Evolutionary conservation across 768 basidiomycete species (phyloP), one percentile per base, ranked within the genome.

Genomic region (Xerocomellus amylosporus): DNA sequence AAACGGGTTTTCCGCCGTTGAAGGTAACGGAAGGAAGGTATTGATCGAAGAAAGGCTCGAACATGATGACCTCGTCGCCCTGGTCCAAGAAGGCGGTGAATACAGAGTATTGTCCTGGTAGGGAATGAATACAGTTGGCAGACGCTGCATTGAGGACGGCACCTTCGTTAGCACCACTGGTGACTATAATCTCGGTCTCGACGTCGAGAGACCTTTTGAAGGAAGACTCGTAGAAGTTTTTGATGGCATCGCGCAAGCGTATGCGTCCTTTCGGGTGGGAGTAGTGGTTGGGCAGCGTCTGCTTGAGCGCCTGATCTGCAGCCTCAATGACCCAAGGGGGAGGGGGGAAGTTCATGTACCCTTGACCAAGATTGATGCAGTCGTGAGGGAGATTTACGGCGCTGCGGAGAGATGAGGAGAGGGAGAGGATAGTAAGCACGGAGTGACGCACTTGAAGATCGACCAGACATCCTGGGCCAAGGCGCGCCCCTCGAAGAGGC

Each of bases 91-190:
- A 98, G 0, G 97, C 97, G 12, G 86, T 83, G 63, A 96, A 90
- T 48, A 94, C 90, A 47, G 95, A 84, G 71, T 96, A 98, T 79
- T 93, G 90, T 24, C 96, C 95, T 69, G 26, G 19, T 28, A 55
- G 46, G 4, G 14, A 7, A 41, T 60, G 49, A 63, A 50, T 46
- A 44, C 19, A 28, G 26, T 17, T 22, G 17, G 15, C 14, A 14
- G 24, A 56, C 22, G 13, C 9, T 4, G 33, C 1, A 6, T 28
- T 4, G 20, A 30, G 24, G 31, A 41, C 56, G 70, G 54, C 59
- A 89, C 95, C 96, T 82, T 96, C 92, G 70, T 98, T 98, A 8
- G 96, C 96, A 33, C 97, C 97, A 62, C 95, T 96, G 3, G 95
- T 94, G 42, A 98, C 88, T 19, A 95, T 76, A 40, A 99, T 94